Conservation (phyloP, 2,329 filamentous ascomycete genomes). For the Onygenales sp. region DNA sequence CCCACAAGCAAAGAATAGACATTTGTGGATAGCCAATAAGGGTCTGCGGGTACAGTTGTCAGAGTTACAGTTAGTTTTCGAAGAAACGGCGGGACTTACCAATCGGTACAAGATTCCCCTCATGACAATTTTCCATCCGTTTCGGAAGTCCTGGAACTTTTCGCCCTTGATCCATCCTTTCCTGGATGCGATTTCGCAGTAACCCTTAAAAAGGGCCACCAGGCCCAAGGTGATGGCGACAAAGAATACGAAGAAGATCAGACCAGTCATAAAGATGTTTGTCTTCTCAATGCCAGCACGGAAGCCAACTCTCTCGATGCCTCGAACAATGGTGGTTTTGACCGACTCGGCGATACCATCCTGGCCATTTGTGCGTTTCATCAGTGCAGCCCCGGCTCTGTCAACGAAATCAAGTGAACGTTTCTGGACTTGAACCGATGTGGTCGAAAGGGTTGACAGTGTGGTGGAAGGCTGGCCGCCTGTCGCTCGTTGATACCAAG, state of each 20-base stretch:
- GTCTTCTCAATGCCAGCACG: constrained; percentile 73
- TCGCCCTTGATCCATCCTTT: constrained; percentile 70
- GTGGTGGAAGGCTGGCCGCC: constrained; percentile 75
- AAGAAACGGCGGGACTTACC: constrained; percentile 22
- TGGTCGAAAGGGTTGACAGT: constrained; percentile 61
- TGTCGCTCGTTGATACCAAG: constrained; percentile 92
- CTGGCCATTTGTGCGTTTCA: constrained; percentile 43
- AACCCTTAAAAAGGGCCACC: constrained; percentile 69
- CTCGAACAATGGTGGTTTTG: constrained; percentile 51
- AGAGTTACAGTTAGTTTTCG: neutral
- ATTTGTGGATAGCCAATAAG: constrained; percentile 90
- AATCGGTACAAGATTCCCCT: constrained; percentile 91
- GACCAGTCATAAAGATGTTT: constrained; percentile 86
- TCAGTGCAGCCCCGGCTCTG: constrained; percentile 32
- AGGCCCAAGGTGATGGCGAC: constrained; percentile 63
- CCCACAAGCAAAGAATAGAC: constrained; percentile 84
- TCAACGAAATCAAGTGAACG: constrained; percentile 39
- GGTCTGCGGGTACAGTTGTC: constrained; percentile 34
- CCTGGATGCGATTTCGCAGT: constrained; percentile 67
- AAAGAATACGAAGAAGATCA: constrained; percentile 82
- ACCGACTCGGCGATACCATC: constrained; percentile 44
- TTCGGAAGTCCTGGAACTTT: constrained; percentile 87
- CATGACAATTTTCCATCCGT: constrained; percentile 84
- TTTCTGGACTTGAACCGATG: constrained; percentile 78
- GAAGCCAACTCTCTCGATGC: constrained; percentile 86